phyloP scores from a whole-genome alignment of 805 yeast species.

The Candida ficus region DNA sequence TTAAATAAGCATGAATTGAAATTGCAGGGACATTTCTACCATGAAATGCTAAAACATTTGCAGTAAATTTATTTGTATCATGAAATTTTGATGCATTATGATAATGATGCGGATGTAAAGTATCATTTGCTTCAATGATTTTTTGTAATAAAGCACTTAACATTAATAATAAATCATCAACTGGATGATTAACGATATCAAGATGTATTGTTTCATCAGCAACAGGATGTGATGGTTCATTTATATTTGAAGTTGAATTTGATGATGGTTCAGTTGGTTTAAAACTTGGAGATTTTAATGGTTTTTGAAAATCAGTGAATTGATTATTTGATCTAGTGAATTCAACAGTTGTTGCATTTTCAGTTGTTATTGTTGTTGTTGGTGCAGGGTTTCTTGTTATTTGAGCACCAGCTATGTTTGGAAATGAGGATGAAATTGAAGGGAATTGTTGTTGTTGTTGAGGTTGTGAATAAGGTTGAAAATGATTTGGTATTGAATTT shows the following conservation, averaged over 20 bases:
- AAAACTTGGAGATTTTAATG: constrained; percentile 8
- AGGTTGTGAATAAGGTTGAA: constrained; percentile 8
- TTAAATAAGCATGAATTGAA: constrained; percentile 79
- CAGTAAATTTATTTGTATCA: constrained; percentile 43
- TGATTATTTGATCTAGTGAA: constrained; percentile 10
- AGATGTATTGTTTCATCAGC: constrained; percentile 14
- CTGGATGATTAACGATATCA: constrained; percentile 77
- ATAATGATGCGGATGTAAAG: constrained; percentile 55
- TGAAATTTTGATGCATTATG: constrained; percentile 26
- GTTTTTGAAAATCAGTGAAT: constrained; percentile 16
- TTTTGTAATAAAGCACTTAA: constrained; percentile 78
- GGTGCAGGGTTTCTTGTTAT: constrained; percentile 1
- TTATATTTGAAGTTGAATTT: background rate
- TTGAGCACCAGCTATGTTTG: constrained; percentile 6
- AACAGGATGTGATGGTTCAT: constrained; percentile 10
- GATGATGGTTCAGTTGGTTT: background rate
- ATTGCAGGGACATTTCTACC: constrained; percentile 98
- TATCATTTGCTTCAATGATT: constrained; percentile 87
- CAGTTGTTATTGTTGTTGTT: constrained; percentile 3
- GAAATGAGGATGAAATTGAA: constrained; percentile 12
- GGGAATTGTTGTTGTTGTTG: constrained; percentile 11
- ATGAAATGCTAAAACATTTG: constrained; percentile 82
- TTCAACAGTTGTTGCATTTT: constrained; percentile 13
- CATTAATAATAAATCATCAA: constrained; percentile 77
- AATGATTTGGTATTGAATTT: constrained; percentile 20